These are phyloP conservation scores for Tilletia caries DNA, from an alignment of 1,284 basidiomycete species.

Conservation along the genomic window DNA sequence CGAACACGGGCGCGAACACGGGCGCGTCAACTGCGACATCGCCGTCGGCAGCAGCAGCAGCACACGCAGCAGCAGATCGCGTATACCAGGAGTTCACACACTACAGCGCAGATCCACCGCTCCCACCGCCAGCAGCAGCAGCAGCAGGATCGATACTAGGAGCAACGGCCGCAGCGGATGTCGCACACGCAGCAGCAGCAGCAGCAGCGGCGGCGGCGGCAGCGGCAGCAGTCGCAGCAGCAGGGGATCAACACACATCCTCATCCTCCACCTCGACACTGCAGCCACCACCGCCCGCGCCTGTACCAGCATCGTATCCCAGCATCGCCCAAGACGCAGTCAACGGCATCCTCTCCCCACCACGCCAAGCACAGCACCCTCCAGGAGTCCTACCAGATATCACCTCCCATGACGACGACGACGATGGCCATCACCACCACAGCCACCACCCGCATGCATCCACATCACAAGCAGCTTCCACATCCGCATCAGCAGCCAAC, in stretches of 20 bases:
- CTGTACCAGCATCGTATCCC: background rate
- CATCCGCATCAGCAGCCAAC: background rate
- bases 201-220: background rate
- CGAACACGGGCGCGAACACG: background rate
- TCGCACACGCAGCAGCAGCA: background rate
- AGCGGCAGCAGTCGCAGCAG: background rate
- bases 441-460: background rate
- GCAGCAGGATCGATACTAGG: background rate
- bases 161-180: background rate
- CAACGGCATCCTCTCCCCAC: background rate
- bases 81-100: constrained; percentile 8
- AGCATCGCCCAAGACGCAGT: background rate
- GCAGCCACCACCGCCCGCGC: background rate
- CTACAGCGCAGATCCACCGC: background rate
- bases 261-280: background rate
- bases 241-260: background rate
- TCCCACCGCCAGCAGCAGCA: background rate
- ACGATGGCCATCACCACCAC: background rate
- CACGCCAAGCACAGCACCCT: no score
- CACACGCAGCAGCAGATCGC: constrained; percentile 1
- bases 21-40: background rate
- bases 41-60: constrained; percentile 2
- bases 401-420: background rate
- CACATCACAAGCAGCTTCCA: background rate
- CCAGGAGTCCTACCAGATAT: no score